These are phyloP conservation scores for Colletotrichum costaricense DNA, from an alignment of 2,329 filamentous ascomycete species.

Conservation along the genomic window DNA sequence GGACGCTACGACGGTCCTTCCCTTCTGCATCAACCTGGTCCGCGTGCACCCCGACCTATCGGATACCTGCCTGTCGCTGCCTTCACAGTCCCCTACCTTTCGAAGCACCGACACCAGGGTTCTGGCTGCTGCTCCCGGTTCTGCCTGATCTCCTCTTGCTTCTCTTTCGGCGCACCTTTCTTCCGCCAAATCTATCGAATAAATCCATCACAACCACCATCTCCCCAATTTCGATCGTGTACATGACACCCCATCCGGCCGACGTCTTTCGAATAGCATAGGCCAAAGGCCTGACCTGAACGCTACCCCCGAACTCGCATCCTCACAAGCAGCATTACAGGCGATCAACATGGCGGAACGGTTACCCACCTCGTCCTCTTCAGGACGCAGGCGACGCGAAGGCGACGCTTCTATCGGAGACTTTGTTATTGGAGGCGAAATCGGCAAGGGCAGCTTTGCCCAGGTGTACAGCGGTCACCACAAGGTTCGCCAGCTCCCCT, in stretches of 20 bases:
- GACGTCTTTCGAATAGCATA: constrained; percentile 47
- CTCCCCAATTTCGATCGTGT: constrained; percentile 42
- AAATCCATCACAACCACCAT: not conserved
- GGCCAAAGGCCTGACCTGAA: constrained; percentile 23
- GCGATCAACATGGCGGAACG: constrained; percentile 52
- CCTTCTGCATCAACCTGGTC: constrained; percentile 25
- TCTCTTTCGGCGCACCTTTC: constrained; percentile 34
- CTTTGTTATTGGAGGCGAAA: constrained; percentile 87
- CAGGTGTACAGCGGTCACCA: constrained; percentile 91
- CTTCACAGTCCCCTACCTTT: constrained; percentile 38
- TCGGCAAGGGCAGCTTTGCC: constrained; percentile 97
- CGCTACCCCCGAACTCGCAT: constrained; percentile 41
- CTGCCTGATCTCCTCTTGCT: constrained; percentile 36
- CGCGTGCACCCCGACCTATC: constrained; percentile 41
- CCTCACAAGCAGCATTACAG: constrained; percentile 46
- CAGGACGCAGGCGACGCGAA: constrained; percentile 46
- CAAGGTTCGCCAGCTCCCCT: constrained; percentile 69
- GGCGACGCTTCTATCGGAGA: constrained; percentile 66
- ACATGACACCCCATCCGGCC: constrained; percentile 51
- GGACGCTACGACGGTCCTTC: constrained; percentile 30
- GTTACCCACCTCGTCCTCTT: constrained; percentile 49
- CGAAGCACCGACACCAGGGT: constrained; percentile 33
- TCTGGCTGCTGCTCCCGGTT: constrained; percentile 21
- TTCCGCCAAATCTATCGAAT: not conserved
- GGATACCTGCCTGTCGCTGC: constrained; percentile 45